Evolutionary conservation across 495 filamentous ascomycete genomes (phyloP).

Genomic region (Neurospora sp.): DNA sequence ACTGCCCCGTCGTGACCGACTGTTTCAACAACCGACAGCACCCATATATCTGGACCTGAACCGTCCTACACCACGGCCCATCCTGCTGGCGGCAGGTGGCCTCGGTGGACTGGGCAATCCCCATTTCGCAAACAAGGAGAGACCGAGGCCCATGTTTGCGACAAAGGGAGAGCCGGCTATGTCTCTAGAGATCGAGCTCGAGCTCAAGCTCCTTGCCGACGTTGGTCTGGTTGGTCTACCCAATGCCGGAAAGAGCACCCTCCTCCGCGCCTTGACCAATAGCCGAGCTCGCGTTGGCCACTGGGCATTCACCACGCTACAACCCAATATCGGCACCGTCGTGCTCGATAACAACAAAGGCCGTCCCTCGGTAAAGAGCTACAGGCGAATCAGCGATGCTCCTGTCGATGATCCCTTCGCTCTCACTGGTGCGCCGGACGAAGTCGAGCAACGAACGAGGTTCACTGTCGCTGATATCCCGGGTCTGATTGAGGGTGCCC

Average conservation of each 20-base stretch:
- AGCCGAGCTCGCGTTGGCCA: constrained; percentile 81
- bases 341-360: constrained; percentile 77
- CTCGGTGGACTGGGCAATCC: constrained; percentile 88
- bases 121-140: constrained; percentile 67
- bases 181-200: constrained; percentile 71
- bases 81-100: constrained; percentile 84
- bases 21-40: constrained; percentile 53
- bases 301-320: constrained; percentile 95
- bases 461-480: constrained; percentile 97
- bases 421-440: constrained; percentile 15
- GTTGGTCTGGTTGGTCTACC: constrained; percentile 90
- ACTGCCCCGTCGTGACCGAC: constrained; percentile 43
- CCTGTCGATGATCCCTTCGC: constrained; percentile 29
- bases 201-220: constrained; percentile 90
- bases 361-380: constrained; percentile 33
- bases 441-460: constrained; percentile 48
- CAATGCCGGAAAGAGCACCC: constrained; percentile 92
- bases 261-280: constrained; percentile 75
- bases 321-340: constrained; percentile 90
- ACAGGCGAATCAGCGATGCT: constrained; percentile 6
- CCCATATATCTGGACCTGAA: constrained; percentile 79
- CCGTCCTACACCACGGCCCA: constrained; percentile 65
- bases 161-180: constrained; percentile 75
- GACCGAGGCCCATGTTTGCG: constrained; percentile 70
- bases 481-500: constrained; percentile 79